Conservation (phyloP, 441 rosid genomes). For the Cnidoscolus chayamansa region DNA sequence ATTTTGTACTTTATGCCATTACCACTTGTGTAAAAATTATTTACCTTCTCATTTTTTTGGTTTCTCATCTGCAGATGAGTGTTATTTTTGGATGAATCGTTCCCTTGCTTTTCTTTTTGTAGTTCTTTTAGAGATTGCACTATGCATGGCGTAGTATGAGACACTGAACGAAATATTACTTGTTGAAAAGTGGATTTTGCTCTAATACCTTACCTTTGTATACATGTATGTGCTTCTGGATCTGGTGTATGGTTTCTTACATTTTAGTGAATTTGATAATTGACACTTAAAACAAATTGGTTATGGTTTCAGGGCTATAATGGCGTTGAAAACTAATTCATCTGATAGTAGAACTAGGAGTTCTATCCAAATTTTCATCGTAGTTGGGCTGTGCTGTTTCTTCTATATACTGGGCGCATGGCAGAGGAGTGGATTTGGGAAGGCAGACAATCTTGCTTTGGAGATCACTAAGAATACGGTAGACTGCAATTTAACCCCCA, state of each 20-base stretch:
- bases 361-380: slow-evolving; percentile 72
- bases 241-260: not conserved
- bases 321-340: slow-evolving; percentile 71
- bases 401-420: slow-evolving; percentile 93
- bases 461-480: slow-evolving; percentile 73
- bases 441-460: slow-evolving; percentile 92
- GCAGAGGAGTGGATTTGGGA: slow-evolving; percentile 97
- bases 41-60: not conserved
- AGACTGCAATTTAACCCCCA: slow-evolving; percentile 73
- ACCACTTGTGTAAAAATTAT: not conserved
- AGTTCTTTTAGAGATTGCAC: not conserved
- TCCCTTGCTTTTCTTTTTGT: not conserved
- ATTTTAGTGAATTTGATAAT: not conserved
- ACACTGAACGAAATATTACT: not conserved
- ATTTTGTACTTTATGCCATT: not conserved
- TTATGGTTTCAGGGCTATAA: slow-evolving; percentile 35
- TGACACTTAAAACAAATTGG: slow-evolving; percentile 6
- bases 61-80: not conserved
- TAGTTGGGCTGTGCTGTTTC: slow-evolving; percentile 79
- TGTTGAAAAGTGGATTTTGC: not conserved
- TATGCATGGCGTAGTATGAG: not conserved
- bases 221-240: not conserved
- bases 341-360: slow-evolving; percentile 79
- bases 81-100: not conserved
- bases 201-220: not conserved